Evolutionary conservation across 2,329 filamentous ascomycete genomes (phyloP).

Genomic region (Fusarium longipes): DNA sequence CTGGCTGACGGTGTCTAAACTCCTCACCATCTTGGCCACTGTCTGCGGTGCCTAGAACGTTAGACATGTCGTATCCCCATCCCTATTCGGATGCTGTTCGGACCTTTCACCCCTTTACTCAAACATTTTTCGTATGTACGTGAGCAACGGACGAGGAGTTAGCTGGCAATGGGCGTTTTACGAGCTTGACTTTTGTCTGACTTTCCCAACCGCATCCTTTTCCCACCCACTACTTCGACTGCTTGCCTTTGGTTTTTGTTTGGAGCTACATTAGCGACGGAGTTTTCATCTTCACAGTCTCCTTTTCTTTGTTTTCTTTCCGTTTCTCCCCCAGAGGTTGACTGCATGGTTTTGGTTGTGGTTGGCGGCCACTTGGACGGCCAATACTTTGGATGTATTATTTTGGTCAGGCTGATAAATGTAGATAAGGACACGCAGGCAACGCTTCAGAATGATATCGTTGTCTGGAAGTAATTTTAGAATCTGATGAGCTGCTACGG

Average conservation of each 20-base stretch:
- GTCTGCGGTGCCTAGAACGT: background rate
- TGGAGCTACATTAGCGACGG: constrained; percentile 54
- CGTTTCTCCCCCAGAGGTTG: constrained; percentile 5
- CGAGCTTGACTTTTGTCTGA: constrained; percentile 18
- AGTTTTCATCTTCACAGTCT: constrained; percentile 47
- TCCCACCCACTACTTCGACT: constrained; percentile 11
- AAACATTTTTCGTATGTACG: constrained; percentile 22
- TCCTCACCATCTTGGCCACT: background rate
- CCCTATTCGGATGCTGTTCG: background rate
- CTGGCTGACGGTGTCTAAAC: background rate
- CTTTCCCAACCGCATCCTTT: constrained; percentile 4
- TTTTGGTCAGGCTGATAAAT: constrained; percentile 5
- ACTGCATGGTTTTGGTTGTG: constrained; percentile 35
- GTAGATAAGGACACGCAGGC: constrained; percentile 28
- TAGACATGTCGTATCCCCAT: background rate
- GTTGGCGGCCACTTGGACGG: constrained; percentile 7
- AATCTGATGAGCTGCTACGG: constrained; percentile 23
- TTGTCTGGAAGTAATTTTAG: constrained; percentile 36
- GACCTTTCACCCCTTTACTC: background rate
- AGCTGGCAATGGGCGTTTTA: constrained; percentile 35
- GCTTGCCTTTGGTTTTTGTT: constrained; percentile 7
- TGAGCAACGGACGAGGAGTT: constrained; percentile 37
- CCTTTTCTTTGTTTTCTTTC: constrained; percentile 3
- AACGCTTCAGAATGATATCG: constrained; percentile 35
- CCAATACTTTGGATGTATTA: constrained; percentile 7